A percentile compares a stretch with the other conserved stretches of the same genome.
These are phyloP conservation scores for Wickerhamiella siamensis DNA, from an alignment of 805 yeast species.

Conservation along the genomic window DNA sequence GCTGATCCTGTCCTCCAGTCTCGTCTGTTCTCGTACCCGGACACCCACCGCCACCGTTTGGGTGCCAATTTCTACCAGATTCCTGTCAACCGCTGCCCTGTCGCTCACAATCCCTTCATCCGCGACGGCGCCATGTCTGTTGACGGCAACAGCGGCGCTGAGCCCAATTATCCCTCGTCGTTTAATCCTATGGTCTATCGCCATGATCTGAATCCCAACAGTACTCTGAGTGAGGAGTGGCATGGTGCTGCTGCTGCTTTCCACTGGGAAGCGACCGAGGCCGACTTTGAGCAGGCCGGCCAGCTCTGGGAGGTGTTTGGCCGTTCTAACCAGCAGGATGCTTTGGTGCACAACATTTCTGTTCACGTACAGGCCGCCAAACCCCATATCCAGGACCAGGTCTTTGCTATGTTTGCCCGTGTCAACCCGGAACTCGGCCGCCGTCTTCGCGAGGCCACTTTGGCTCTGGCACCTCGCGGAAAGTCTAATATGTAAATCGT, in stretches of 20 bases:
- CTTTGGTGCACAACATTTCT: conserved; percentile 73
- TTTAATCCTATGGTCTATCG: conserved; percentile 25
- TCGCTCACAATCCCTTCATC: conserved; percentile 30
- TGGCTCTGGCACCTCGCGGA: conserved; percentile 31
- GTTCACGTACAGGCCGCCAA: conserved; percentile 55
- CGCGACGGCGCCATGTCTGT: conserved; percentile 50
- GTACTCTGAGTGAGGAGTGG: conserved; percentile 59
- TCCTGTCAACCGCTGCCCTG: conserved; percentile 52
- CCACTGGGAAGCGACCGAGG: conserved; percentile 64
- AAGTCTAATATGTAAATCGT: background rate
- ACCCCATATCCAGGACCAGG: conserved; percentile 64
- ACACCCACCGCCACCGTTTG: conserved; percentile 64
- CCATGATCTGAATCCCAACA: background rate
- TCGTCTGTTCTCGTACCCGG: conserved; percentile 61
- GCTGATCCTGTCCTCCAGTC: conserved; percentile 70
- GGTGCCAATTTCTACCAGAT: conserved; percentile 55
- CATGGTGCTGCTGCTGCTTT: conserved; percentile 66
- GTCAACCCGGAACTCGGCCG: conserved; percentile 58
- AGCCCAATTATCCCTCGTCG: conserved; percentile 39
- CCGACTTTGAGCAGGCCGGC: conserved; percentile 67
- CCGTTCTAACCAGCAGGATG: conserved; percentile 67
- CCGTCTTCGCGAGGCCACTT: conserved; percentile 40
- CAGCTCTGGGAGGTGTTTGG: conserved; percentile 67
- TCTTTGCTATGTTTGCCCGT: conserved; percentile 58
- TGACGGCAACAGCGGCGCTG: conserved; percentile 34